Percentiles rank a stretch among this genome's conserved stretches.
Conservation (phyloP, 176 grass and related monocot species). For the Avena atlantica region DNA sequence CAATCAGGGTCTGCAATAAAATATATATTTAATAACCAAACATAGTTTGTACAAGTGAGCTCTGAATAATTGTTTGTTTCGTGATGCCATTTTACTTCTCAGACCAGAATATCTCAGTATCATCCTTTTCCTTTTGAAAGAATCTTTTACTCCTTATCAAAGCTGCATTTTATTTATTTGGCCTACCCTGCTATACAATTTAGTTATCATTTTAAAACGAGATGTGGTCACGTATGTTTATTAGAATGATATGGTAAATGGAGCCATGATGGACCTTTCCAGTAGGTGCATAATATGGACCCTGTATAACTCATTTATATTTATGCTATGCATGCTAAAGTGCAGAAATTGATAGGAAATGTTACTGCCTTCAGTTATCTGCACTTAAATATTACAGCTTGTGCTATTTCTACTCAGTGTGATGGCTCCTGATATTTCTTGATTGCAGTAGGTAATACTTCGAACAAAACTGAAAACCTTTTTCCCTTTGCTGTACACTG, state of each 20-base stretch:
- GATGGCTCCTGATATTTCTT: background rate
- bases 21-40: conserved; percentile 22
- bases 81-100: background rate
- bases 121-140: background rate
- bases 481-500: conserved; percentile 13
- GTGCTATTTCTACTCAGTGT: background rate
- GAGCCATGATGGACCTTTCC: conserved; percentile 7
- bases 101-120: background rate
- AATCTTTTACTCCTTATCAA: conserved; percentile 4
- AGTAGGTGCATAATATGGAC: background rate
- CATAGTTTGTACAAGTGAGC: background rate
- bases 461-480: conserved; percentile 30
- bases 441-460: conserved; percentile 18
- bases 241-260: conserved; percentile 25
- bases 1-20: background rate
- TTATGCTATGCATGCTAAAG: conserved; percentile 2
- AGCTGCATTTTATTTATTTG: background rate
- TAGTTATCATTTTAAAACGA: conserved; percentile 2
- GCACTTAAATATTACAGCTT: conserved; percentile 19
- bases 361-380: conserved; percentile 21
- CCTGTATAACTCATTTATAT: conserved; percentile 2
- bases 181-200: background rate
- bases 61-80: background rate
- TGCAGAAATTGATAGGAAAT: background rate
- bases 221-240: conserved; percentile 1